Conservation (phyloP, 306 rosid genomes). For the Ammopiptanthus mongolicus region DNA sequence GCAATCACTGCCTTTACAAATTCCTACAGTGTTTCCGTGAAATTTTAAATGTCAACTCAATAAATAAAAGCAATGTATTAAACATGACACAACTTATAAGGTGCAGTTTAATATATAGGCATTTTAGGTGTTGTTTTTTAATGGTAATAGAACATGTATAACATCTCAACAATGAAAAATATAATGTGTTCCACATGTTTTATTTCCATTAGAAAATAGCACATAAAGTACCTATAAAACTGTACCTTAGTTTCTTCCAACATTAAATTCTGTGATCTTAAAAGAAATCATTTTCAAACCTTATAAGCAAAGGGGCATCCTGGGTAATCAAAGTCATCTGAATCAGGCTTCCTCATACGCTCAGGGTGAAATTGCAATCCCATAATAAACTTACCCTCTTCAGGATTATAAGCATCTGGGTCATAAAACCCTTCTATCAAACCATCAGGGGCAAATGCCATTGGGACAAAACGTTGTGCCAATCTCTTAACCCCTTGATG, state of each 20-base stretch:
- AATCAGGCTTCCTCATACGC: conserved; percentile 66
- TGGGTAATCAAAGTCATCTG: conserved; percentile 83
- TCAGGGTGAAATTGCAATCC: conserved; percentile 96
- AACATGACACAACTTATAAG: too few species aligned
- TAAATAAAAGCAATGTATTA: neutral
- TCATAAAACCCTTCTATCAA: conserved; percentile 88
- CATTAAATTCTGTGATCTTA: neutral
- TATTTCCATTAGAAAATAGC: too few species aligned
- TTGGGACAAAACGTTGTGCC: conserved; percentile 80
- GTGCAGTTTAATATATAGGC: too few species aligned
- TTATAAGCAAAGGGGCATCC: conserved; percentile 86
- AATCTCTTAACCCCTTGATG: conserved; percentile 89
- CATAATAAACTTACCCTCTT: conserved; percentile 92
- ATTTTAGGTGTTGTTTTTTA: too few species aligned
- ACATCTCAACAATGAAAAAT: too few species aligned
- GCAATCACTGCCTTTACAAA: conserved; percentile 84
- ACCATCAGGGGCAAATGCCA: conserved; percentile 83
- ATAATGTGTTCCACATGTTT: too few species aligned
- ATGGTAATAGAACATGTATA: too few species aligned
- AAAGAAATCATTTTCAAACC: conserved; percentile 31
- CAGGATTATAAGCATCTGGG: conserved; percentile 82
- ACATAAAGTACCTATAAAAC: too few species aligned
- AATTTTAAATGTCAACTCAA: neutral
- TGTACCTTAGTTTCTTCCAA: too few species aligned
- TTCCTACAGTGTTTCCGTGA: conserved; percentile 47